Base-by-base conservation (phyloP, 78 protist species). In the Dictyostelium purpureum region DNA sequence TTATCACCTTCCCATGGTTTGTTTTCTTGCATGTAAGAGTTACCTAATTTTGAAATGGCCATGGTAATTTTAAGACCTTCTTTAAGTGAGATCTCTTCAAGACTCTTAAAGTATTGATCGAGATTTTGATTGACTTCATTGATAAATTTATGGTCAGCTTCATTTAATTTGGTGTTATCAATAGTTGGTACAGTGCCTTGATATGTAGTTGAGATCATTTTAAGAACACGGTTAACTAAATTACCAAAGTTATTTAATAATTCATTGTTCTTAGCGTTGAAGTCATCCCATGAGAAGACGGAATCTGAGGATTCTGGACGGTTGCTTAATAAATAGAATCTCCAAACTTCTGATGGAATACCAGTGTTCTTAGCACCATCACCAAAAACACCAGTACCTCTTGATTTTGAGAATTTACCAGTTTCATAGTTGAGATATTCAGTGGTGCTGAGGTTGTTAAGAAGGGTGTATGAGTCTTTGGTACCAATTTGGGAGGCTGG, bases 311-410 rank as follows among this genome's bases (percentile, higher is more conserved):
- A 10, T 67, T 97, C 98, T 16, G 98, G 98, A 9, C 98, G 93
- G 33, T 92, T 94, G 43, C 21, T 26, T 24, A 97, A 88, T 7
- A 97, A 79, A 49, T 95, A 95, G 88, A 70, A 97, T 56, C 98
- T 91, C 89, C 82, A 97, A 6, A 96, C 87, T 4, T 85, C 96
- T 21, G 92, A 47, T 38, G 94, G 83, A n/a, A 97, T 79, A 47
- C 96, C 96, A 7, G 98, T 95, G 7, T 47, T 38, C 54, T 33
- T 26, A 1, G 95, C 98, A 38, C 87, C 54, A 90, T 96, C 89
- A 77, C 99, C 99, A 77, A 97, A 97, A 37, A 97, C 97, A 52
- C 99, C 99, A 12, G 90, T 79, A 40, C 95, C 95, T 40, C 98
- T 87, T 10, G 89, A 63, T 73, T 97, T 96, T 18, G 94, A 78